Evolutionary conservation across 495 filamentous ascomycete genomes (phyloP).

Genomic region (Penicillium desertorum): DNA sequence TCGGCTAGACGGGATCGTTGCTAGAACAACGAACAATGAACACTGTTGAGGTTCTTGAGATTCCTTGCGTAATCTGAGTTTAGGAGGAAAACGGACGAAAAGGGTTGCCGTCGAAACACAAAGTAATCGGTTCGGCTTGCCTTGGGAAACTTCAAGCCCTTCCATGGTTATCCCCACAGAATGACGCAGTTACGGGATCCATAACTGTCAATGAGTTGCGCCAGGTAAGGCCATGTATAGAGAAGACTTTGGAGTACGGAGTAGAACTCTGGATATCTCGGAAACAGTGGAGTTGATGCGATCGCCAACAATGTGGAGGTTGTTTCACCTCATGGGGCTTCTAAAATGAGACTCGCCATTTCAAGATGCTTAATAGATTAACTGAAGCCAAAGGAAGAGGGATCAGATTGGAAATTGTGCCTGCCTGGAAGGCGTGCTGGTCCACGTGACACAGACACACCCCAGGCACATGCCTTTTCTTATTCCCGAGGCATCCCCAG

Average conservation of each 20-base stretch:
- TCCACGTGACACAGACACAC: slow-evolving; percentile 1
- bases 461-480: too few relatives aligned
- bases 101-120: background rate
- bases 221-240: background rate
- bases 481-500: background rate
- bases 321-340: background rate
- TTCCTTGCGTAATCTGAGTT: background rate
- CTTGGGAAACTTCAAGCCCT: too few relatives aligned
- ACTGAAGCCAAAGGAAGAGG: background rate
- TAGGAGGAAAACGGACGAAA: background rate
- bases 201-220: background rate
- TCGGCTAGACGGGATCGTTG: slow-evolving; percentile 10
- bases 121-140: background rate
- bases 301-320: slow-evolving; percentile 3
- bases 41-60: slow-evolving; percentile 3
- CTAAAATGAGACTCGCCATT: background rate
- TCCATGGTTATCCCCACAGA: background rate
- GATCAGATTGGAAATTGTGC: background rate
- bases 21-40: slow-evolving; percentile 16
- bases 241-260: too few relatives aligned
- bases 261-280: background rate
- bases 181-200: background rate
- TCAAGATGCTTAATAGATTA: slow-evolving; percentile 1
- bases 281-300: slow-evolving; percentile 6
- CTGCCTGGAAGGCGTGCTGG: background rate